These are phyloP conservation scores for Oryza officinalis DNA, from an alignment of 176 grass and related monocot genomes.

Conservation along the genomic window DNA sequence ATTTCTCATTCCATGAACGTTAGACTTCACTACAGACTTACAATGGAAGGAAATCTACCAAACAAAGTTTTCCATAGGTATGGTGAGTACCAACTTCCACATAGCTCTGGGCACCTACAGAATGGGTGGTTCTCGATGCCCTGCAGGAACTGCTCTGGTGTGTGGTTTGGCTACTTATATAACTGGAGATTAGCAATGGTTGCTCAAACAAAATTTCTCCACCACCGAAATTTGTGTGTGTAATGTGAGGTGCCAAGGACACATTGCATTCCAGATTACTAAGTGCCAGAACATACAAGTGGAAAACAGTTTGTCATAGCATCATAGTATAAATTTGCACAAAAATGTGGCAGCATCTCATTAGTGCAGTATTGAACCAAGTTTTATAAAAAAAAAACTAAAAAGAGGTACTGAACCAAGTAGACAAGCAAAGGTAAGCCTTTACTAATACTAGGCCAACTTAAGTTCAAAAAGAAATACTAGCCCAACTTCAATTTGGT, in stretches of 20 bases:
- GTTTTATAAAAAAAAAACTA: too few species aligned
- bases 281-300: background rate
- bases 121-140: background rate
- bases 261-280: background rate
- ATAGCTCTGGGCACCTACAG: background rate
- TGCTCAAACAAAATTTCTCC: background rate
- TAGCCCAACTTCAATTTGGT: background rate
- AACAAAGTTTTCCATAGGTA: background rate
- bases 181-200: background rate
- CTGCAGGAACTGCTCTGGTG: background rate
- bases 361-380: background rate
- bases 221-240: background rate
- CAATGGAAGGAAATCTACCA: background rate
- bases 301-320: background rate
- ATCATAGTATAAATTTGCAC: background rate
- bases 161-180: background rate
- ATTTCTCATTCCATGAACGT: background rate
- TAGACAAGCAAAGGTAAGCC: conserved; percentile 15
- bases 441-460: background rate
- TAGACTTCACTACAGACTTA: background rate
- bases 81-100: background rate
- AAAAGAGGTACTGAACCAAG: background rate
- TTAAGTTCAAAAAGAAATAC: too few species aligned
- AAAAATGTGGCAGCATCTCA: background rate
- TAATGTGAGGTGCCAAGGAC: background rate